phyloP scores from a whole-genome alignment of 2,329 filamentous ascomycete genomes.

The Ciborinia camelliae region DNA sequence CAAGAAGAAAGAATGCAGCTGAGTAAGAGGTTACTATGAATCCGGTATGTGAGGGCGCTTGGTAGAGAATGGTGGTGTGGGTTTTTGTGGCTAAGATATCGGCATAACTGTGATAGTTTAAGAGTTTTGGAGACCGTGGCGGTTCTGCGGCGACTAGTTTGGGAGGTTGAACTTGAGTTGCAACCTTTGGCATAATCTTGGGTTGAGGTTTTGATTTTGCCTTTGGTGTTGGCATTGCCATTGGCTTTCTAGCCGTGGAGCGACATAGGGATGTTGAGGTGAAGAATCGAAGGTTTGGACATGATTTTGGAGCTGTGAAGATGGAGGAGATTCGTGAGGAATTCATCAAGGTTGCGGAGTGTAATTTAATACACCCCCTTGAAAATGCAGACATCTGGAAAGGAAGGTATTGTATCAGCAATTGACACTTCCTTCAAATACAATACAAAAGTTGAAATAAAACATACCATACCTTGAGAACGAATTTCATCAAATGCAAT shows the following conservation, averaged over 20 bases:
- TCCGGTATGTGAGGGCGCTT: conserved; percentile 60
- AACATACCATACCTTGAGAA: conserved; percentile 22
- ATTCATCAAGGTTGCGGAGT: conserved; percentile 24
- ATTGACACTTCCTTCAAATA: not conserved
- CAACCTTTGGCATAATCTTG: conserved; percentile 8
- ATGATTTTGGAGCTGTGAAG: conserved; percentile 22
- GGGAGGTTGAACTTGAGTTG: conserved; percentile 3
- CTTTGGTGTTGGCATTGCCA: not conserved
- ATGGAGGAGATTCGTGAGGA: conserved; percentile 17
- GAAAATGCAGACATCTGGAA: conserved; percentile 40
- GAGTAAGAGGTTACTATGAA: conserved; percentile 60
- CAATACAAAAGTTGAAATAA: not conserved
- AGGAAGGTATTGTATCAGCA: conserved; percentile 25
- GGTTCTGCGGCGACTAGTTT: not conserved
- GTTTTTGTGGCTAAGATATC: conserved; percentile 53
- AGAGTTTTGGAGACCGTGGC: not conserved
- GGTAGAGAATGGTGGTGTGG: conserved; percentile 59
- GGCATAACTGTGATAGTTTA: conserved; percentile 46
- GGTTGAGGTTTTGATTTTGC: conserved; percentile 14
- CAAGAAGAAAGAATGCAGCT: conserved; percentile 52
- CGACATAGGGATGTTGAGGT: conserved; percentile 26
- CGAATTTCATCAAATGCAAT: not conserved
- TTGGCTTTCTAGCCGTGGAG: conserved; percentile 24
- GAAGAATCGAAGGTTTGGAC: conserved; percentile 25
- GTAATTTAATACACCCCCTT: conserved; percentile 34